Conservation (phyloP, 495 filamentous ascomycete genomes). For the Daldinia decipiens region DNA sequence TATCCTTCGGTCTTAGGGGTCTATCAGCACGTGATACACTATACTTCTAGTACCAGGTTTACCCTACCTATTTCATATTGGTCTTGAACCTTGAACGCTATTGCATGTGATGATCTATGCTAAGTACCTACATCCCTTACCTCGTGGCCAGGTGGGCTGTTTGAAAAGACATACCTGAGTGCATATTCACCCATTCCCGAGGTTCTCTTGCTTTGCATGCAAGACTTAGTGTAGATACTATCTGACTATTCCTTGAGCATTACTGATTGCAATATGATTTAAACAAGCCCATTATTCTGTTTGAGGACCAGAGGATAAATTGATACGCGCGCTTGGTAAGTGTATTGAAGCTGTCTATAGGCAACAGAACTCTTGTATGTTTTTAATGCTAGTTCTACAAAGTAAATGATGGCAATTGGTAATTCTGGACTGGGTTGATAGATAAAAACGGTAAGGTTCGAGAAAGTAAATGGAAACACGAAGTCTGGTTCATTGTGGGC, state of each 20-base stretch:
- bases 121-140: neutral
- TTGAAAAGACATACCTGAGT: too few relatives aligned
- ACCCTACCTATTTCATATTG: neutral
- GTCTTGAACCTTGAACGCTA: neutral
- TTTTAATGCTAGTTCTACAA: neutral
- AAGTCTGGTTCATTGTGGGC: neutral
- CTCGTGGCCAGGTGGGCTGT: neutral
- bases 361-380: too few relatives aligned
- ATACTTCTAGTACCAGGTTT: neutral
- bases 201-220: neutral
- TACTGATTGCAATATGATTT: too few relatives aligned
- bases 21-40: slow-evolving; percentile 26
- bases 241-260: too few relatives aligned
- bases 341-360: too few relatives aligned
- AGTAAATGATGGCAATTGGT: neutral
- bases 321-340: too few relatives aligned
- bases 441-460: neutral
- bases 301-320: too few relatives aligned
- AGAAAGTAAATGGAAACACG: neutral
- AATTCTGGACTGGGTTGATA: neutral
- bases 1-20: slow-evolving; percentile 31
- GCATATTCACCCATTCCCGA: neutral
- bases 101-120: neutral
- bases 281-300: too few relatives aligned
- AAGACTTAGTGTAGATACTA: neutral